phyloP scores from a whole-genome alignment of 179 eudicot genomes.

The Drosera spatulata region DNA sequence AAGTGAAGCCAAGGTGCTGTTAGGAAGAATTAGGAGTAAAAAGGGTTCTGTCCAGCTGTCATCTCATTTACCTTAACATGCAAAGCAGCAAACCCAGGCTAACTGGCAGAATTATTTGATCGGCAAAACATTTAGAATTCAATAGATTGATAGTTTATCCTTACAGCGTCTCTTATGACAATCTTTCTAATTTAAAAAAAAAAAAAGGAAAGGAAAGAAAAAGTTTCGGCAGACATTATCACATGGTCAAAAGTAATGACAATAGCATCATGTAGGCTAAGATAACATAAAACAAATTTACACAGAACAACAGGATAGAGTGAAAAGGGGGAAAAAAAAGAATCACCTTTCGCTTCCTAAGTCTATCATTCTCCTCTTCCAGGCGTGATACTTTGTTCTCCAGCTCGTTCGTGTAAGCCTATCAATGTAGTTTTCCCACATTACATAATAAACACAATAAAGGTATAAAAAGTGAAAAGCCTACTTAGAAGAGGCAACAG shows the following conservation, averaged over 20 bases:
- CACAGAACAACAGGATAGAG: neutral
- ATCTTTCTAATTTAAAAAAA: no score
- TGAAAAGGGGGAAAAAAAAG: neutral
- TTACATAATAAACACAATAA: neutral
- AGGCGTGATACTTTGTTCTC: slow-evolving; percentile 52
- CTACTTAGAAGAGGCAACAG: neutral
- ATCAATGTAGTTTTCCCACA: slow-evolving; percentile 2
- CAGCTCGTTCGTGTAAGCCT: slow-evolving; percentile 77
- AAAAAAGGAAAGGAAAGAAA: neutral
- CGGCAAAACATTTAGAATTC: no score
- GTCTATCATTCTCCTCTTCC: slow-evolving; percentile 56
- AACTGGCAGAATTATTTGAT: no score
- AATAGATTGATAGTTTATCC: no score
- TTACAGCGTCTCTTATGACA: no score
- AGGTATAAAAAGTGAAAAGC: neutral
- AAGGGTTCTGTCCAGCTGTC: no score
- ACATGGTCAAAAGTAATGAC: neutral
- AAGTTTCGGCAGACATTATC: neutral
- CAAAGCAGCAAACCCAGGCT: no score
- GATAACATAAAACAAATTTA: neutral
- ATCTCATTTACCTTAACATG: no score
- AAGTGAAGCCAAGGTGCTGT: no score
- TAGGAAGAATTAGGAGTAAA: no score
- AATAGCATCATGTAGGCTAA: neutral
- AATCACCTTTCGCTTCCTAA: slow-evolving; percentile 37